These are phyloP conservation scores for Boletus sp. DNA, from an alignment of 1,284 basidiomycete species.

Conservation along the genomic window DNA sequence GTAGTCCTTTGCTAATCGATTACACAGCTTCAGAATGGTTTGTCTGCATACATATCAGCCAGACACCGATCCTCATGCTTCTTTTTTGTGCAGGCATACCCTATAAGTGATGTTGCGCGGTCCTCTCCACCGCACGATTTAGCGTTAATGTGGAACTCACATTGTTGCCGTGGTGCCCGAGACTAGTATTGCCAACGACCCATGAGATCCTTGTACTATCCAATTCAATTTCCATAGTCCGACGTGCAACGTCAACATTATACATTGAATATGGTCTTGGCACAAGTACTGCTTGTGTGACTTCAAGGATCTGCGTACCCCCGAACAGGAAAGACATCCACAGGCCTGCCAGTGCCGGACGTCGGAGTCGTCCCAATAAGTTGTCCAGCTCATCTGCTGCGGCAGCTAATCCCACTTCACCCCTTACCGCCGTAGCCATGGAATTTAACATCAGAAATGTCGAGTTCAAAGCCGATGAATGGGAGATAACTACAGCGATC, in stretches of 20 bases:
- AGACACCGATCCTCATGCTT: constrained; percentile 5
- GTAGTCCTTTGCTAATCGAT: constrained; percentile 15
- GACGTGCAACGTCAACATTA: background rate
- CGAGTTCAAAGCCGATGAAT: constrained; percentile 45
- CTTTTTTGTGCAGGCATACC: constrained; percentile 41
- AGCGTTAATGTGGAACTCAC: background rate
- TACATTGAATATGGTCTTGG: no score
- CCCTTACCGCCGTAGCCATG: constrained; percentile 35
- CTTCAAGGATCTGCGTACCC: constrained; percentile 10
- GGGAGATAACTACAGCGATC: constrained; percentile 53
- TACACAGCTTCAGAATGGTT: constrained; percentile 52
- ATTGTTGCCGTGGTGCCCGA: background rate
- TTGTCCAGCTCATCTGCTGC: no score
- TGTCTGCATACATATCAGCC: constrained; percentile 10
- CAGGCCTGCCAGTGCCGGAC: no score
- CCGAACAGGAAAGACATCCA: constrained; percentile 10
- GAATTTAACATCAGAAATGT: constrained; percentile 49
- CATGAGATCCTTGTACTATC: background rate
- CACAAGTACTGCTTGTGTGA: background rate
- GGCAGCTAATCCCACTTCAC: background rate
- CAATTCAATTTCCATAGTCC: constrained; percentile 3
- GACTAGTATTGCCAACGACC: background rate
- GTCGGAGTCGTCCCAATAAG: no score
- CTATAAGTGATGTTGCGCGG: constrained; percentile 40
- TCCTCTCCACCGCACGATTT: background rate